A percentile compares a stretch with the other conserved stretches of the same genome.
These are phyloP conservation scores for Penicillium verrucosum DNA, from an alignment of 2,329 filamentous ascomycete genomes.

Conservation along the genomic window DNA sequence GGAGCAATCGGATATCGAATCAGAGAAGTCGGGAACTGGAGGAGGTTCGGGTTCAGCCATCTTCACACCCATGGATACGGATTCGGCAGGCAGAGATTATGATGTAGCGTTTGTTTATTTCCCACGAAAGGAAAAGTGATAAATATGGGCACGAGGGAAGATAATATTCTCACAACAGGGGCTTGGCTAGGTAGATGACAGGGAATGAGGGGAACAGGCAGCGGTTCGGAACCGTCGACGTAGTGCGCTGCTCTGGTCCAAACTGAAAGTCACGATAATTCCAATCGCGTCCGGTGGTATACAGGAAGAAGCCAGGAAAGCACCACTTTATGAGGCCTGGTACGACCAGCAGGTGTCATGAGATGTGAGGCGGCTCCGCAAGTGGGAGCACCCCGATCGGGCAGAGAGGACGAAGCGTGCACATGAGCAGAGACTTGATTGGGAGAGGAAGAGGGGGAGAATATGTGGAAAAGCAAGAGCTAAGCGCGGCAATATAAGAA, in stretches of 20 bases:
- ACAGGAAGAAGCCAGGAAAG: slow-evolving; percentile 6
- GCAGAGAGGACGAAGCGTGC: slow-evolving; percentile 13
- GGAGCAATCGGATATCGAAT: slow-evolving; percentile 9
- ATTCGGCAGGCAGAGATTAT: not conserved
- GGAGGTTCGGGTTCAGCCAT: slow-evolving; percentile 29
- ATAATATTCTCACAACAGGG: slow-evolving; percentile 14
- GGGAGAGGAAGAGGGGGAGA: slow-evolving; percentile 1
- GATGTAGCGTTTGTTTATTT: not conserved
- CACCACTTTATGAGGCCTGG: slow-evolving; percentile 5
- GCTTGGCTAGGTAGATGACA: not conserved
- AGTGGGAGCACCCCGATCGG: slow-evolving; percentile 8
- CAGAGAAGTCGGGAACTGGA: slow-evolving; percentile 20
- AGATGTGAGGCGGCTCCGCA: slow-evolving; percentile 23
- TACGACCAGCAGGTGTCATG: slow-evolving; percentile 16
- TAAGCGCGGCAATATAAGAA: slow-evolving; percentile 24
- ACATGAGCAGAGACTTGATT: slow-evolving; percentile 14
- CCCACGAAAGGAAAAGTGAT: slow-evolving; percentile 1
- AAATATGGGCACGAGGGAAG: slow-evolving; percentile 3
- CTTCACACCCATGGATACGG: slow-evolving; percentile 20
- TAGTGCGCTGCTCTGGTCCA: slow-evolving; percentile 4
- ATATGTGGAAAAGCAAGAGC: slow-evolving; percentile 9
- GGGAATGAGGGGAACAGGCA: slow-evolving; percentile 4
- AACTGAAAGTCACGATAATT: slow-evolving; percentile 20
- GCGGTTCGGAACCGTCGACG: not conserved
- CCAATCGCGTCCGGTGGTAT: slow-evolving; percentile 16